Percentiles rank a stretch among this genome's conserved stretches.
These are phyloP conservation scores for Aspergillus sp. DNA, from an alignment of 2,329 filamentous ascomycete genomes.

Conservation along the genomic window DNA sequence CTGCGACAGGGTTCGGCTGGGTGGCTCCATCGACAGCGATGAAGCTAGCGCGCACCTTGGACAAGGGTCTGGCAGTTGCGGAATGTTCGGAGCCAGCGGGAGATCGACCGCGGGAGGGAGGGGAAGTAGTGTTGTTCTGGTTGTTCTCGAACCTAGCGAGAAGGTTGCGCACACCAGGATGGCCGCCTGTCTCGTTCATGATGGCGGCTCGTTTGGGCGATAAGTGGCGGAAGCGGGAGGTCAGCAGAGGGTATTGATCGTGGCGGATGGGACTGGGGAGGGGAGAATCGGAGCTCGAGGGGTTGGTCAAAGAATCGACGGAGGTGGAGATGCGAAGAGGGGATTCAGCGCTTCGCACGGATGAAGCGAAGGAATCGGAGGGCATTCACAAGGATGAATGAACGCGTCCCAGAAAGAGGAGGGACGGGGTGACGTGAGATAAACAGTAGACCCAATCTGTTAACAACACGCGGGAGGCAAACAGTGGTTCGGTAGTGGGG, in stretches of 20 bases:
- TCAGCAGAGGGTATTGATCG: slow-evolving; percentile 8
- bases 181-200: slow-evolving; percentile 25
- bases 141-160: slow-evolving; percentile 79
- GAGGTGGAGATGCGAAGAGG: slow-evolving; percentile 7
- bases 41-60: slow-evolving; percentile 74
- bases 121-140: slow-evolving; percentile 59
- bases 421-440: slow-evolving; percentile 22
- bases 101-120: slow-evolving; percentile 70
- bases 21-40: slow-evolving; percentile 64
- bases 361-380: background rate
- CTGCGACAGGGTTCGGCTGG: slow-evolving; percentile 44
- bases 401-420: slow-evolving; percentile 8
- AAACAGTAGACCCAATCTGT: slow-evolving; percentile 16
- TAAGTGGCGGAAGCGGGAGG: background rate
- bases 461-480: slow-evolving; percentile 7
- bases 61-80: slow-evolving; percentile 60
- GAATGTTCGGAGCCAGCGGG: slow-evolving; percentile 54
- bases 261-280: slow-evolving; percentile 1
- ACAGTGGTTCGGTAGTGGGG: slow-evolving; percentile 10
- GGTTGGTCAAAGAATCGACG: slow-evolving; percentile 2
- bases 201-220: slow-evolving; percentile 4
- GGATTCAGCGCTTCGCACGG: background rate
- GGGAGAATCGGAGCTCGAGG: background rate
- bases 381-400: background rate
- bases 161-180: slow-evolving; percentile 67